These are phyloP conservation scores for Afroboletus lepidellus DNA, from an alignment of 1,284 basidiomycete species.

Conservation along the genomic window DNA sequence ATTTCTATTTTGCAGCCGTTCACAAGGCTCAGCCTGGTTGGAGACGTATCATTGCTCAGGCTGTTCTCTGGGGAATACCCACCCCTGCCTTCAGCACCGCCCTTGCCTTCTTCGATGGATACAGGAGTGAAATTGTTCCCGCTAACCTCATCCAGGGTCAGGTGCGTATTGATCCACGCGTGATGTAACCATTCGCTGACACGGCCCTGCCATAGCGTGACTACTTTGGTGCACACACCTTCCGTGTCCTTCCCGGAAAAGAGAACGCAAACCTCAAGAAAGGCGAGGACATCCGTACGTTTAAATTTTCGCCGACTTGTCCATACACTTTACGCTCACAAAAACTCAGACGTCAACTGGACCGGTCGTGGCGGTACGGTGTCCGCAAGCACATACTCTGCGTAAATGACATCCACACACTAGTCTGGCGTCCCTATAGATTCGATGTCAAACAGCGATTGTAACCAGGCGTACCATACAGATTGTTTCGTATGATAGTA, in stretches of 20 bases:
- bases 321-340: constrained; percentile 7
- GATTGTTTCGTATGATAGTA: constrained; percentile 12
- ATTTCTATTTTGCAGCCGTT: constrained; percentile 52
- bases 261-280: constrained; percentile 80
- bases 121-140: constrained; percentile 87
- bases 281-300: constrained; percentile 85
- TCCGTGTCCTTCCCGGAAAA: constrained; percentile 87
- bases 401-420: constrained; percentile 49
- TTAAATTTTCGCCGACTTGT: constrained; percentile 3
- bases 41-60: constrained; percentile 96
- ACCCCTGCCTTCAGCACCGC: constrained; percentile 96
- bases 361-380: constrained; percentile 93
- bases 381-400: constrained; percentile 89
- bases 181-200: constrained; percentile 27
- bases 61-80: constrained; percentile 96
- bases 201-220: constrained; percentile 60
- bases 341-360: constrained; percentile 76
- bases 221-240: constrained; percentile 94
- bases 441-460: constrained; percentile 14
- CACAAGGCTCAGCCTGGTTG: constrained; percentile 97
- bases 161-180: constrained; percentile 36
- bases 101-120: constrained; percentile 98
- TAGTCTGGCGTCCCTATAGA: constrained; percentile 16
- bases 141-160: constrained; percentile 96
- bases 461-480: constrained; percentile 20